Evolutionary conservation across 129 eudicot species (phyloP).

Genomic region (Pulicaria dysenterica): DNA sequence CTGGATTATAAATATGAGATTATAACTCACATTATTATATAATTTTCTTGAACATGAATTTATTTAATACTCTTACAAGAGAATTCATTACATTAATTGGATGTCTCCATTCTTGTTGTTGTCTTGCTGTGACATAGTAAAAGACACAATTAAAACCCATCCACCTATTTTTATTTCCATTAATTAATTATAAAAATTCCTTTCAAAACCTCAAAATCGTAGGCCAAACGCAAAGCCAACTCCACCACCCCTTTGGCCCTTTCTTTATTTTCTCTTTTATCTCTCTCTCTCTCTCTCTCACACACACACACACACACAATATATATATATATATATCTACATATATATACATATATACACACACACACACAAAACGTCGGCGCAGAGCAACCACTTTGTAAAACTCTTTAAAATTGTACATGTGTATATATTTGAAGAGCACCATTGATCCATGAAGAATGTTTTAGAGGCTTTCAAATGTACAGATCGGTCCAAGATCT

Average conservation of each 20-base stretch:
- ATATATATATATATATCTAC: too few relatives aligned
- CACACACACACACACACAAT: background rate
- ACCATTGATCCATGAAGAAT: constrained; percentile 33
- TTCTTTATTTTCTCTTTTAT: constrained; percentile 16
- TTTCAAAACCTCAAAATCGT: constrained; percentile 39
- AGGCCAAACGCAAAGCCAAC: constrained; percentile 47
- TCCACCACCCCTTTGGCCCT: constrained; percentile 38
- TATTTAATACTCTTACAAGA: too few relatives aligned
- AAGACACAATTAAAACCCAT: constrained; percentile 38
- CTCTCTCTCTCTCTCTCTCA: background rate
- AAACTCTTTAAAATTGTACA: constrained; percentile 23
- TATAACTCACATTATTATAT: too few relatives aligned
- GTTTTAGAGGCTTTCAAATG: constrained; percentile 24
- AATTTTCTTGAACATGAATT: too few relatives aligned
- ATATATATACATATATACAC: too few relatives aligned
- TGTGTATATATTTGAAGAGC: constrained; percentile 22
- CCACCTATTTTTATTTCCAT: constrained; percentile 24
- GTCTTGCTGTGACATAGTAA: constrained; percentile 28
- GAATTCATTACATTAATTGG: too few relatives aligned
- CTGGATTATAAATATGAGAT: too few relatives aligned
- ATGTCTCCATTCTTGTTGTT: constrained; percentile 7
- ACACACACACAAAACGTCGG: constrained; percentile 29
- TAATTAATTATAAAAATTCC: constrained; percentile 20
- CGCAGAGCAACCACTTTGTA: constrained; percentile 25
- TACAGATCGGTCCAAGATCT: constrained; percentile 26